These are phyloP conservation scores for Ustilago hordei DNA, from an alignment of 1,284 basidiomycete genomes.

Conservation along the genomic window DNA sequence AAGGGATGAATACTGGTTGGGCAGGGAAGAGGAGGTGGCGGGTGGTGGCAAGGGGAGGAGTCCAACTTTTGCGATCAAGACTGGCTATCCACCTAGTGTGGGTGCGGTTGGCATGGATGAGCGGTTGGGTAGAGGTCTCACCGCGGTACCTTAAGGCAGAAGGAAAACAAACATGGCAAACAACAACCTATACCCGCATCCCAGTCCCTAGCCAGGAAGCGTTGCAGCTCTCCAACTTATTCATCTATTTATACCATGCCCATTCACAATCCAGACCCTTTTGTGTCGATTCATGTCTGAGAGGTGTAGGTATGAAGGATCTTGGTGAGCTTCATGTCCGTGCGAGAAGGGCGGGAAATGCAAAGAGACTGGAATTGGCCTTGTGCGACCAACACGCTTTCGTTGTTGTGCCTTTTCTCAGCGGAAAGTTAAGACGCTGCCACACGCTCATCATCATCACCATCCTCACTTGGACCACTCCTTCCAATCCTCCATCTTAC, in stretches of 20 bases:
- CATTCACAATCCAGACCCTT: too few relatives aligned
- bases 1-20: conserved; percentile 78
- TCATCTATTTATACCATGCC: too few relatives aligned
- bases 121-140: background rate
- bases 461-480: background rate
- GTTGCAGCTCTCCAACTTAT: background rate
- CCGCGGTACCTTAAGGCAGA: background rate
- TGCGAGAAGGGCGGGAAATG: background rate
- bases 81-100: conserved; percentile 51
- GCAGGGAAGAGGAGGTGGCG: conserved; percentile 14
- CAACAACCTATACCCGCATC: background rate
- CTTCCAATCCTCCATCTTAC: background rate
- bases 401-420: background rate
- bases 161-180: too few relatives aligned
- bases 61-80: conserved; percentile 52
- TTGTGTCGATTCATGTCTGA: too few relatives aligned
- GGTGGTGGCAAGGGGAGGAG: conserved; percentile 15
- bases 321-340: background rate
- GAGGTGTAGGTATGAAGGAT: background rate
- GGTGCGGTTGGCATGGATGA: conserved; percentile 4
- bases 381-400: background rate
- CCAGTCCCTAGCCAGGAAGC: background rate
- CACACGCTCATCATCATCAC: background rate
- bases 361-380: background rate
- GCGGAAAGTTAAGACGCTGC: background rate